Conservation (phyloP, 169 alveolate genomes). For the Eimeria zaria region DNA sequence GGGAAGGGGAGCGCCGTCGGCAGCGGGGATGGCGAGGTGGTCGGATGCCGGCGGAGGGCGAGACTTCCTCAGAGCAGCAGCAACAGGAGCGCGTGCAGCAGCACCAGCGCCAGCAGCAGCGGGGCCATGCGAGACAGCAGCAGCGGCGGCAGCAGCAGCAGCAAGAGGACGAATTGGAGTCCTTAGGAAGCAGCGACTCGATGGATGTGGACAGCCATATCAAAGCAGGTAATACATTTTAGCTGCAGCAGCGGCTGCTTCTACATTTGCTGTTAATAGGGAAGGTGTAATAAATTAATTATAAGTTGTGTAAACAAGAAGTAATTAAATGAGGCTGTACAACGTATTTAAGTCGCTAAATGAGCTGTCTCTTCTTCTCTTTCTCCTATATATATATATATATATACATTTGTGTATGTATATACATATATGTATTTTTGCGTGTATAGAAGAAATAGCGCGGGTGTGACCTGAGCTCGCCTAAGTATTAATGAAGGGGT, state of each 20-base stretch:
- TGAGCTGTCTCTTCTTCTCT: no score
- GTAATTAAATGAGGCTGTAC: no score
- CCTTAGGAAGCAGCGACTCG: constrained; percentile 28
- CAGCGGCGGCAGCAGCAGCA: constrained; percentile 2
- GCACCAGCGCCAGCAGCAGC: constrained; percentile 14
- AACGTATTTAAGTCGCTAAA: no score
- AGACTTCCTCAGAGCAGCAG: constrained; percentile 26
- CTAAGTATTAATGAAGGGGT: no score
- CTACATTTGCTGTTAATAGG: background rate
- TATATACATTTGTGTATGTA: no score
- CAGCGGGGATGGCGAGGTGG: background rate
- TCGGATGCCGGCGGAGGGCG: constrained; percentile 5
- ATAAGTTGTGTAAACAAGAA: no score
- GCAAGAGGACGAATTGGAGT: constrained; percentile 33
- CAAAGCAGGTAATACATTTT: background rate
- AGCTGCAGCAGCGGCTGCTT: constrained; percentile 34
- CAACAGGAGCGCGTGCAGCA: constrained; percentile 5
- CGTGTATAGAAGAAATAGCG: no score
- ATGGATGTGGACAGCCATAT: constrained; percentile 55
- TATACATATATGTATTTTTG: no score
- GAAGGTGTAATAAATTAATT: no score
- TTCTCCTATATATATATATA: no score
- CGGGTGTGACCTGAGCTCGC: no score
- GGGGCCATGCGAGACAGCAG: constrained; percentile 22
- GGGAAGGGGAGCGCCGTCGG: background rate